Evolutionary conservation across 2,329 filamentous ascomycete species (phyloP).

Genomic region (Neonectria ditissima): DNA sequence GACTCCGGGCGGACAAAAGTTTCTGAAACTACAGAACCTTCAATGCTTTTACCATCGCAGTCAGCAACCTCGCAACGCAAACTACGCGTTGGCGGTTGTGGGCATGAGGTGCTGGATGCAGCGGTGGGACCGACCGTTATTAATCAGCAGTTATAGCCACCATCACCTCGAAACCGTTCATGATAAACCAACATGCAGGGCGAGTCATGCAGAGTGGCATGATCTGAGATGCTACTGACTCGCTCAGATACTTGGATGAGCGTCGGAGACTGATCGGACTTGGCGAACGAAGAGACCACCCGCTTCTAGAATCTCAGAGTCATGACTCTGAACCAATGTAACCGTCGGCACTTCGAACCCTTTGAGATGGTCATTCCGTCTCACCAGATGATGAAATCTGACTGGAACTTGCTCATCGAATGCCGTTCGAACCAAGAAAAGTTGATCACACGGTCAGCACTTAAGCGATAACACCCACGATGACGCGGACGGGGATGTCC

Average conservation of each 20-base stretch:
- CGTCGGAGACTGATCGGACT: conserved; percentile 5
- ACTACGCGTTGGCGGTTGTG: background rate
- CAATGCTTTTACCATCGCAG: background rate
- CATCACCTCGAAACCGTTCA: background rate
- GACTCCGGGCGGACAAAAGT: background rate
- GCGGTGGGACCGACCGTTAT: background rate
- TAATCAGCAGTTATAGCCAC: background rate
- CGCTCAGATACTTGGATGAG: background rate
- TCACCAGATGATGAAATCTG: conserved; percentile 22
- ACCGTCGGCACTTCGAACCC: conserved; percentile 4
- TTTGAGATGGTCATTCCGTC: conserved; percentile 13
- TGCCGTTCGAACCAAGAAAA: background rate
- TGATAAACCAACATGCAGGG: conserved; percentile 7
- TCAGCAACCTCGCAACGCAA: background rate
- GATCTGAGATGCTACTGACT: conserved; percentile 1
- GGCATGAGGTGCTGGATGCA: background rate
- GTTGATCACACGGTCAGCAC: conserved; percentile 12
- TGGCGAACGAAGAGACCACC: conserved; percentile 13
- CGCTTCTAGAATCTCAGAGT: conserved; percentile 4
- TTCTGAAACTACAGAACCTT: too few species aligned
- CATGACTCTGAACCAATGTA: conserved; percentile 14
- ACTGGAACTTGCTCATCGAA: conserved; percentile 1
- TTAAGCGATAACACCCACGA: conserved; percentile 12
- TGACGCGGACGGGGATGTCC: conserved; percentile 7
- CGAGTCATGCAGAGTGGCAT: conserved; percentile 9